Percentiles rank a stretch among this genome's conserved stretches.
phyloP scores from a whole-genome alignment of 805 yeast species.

The Lipomyces orientalis region DNA sequence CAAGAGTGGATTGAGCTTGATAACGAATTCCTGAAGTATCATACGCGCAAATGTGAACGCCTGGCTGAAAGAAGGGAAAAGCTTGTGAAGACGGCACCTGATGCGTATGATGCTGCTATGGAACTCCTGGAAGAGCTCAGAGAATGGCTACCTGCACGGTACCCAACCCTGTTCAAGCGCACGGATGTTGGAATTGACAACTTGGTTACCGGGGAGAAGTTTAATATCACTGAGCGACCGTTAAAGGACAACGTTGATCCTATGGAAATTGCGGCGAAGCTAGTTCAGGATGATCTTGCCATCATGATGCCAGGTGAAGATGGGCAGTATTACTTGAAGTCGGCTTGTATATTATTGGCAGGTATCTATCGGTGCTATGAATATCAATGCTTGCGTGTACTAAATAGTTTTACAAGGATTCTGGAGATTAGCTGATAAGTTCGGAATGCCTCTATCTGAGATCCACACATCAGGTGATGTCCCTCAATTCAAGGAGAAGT shows the following conservation, averaged over 20 bases:
- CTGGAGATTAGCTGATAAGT: slow-evolving; percentile 69
- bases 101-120: slow-evolving; percentile 52
- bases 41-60: slow-evolving; percentile 58
- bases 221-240: slow-evolving; percentile 45
- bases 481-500: slow-evolving; percentile 64
- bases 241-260: slow-evolving; percentile 55
- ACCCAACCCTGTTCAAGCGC: slow-evolving; percentile 57
- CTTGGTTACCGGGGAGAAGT: slow-evolving; percentile 59
- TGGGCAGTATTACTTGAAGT: slow-evolving; percentile 62
- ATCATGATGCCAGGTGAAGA: slow-evolving; percentile 65
- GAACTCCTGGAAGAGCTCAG: slow-evolving; percentile 62
- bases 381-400: not conserved
- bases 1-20: slow-evolving; percentile 71
- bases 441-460: slow-evolving; percentile 58
- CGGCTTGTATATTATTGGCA: slow-evolving; percentile 68
- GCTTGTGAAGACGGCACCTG: slow-evolving; percentile 45
- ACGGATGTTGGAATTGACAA: slow-evolving; percentile 58
- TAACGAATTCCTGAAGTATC: slow-evolving; percentile 65
- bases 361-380: slow-evolving; percentile 45
- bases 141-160: slow-evolving; percentile 60
- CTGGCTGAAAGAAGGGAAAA: slow-evolving; percentile 54
- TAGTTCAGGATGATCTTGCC: slow-evolving; percentile 71
- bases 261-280: slow-evolving; percentile 59
- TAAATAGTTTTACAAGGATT: slow-evolving; percentile 44
- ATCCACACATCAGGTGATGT: slow-evolving; percentile 73